These are phyloP conservation scores for Aphanoascus verrucosus DNA, from an alignment of 2,329 filamentous ascomycete genomes.

Conservation along the genomic window DNA sequence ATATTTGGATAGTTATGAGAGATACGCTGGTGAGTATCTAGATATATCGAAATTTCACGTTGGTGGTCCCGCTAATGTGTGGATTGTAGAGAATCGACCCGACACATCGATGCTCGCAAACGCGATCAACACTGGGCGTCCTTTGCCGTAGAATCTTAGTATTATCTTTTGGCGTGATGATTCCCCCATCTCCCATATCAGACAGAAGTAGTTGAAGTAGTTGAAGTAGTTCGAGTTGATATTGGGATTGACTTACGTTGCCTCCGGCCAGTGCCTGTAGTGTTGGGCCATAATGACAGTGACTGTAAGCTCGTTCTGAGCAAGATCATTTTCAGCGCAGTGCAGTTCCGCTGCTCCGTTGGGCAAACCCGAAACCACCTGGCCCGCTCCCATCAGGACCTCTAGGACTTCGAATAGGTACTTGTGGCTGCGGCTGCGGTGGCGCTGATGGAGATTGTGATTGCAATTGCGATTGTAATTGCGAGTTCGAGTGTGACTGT, in stretches of 20 bases:
- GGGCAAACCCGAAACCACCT: slow-evolving; percentile 66
- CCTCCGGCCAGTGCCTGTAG: background rate
- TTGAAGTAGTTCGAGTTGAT: background rate
- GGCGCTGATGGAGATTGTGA: slow-evolving; percentile 22
- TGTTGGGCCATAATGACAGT: background rate
- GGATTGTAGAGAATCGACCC: slow-evolving; percentile 45
- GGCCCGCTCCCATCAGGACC: slow-evolving; percentile 68
- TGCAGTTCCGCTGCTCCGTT: slow-evolving; percentile 40
- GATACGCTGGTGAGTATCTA: slow-evolving; percentile 45
- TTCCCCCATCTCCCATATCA: background rate
- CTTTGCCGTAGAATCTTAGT: slow-evolving; percentile 36
- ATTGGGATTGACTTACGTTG: background rate
- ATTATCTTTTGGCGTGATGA: background rate
- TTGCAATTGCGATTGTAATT: background rate
- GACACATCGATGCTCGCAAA: slow-evolving; percentile 49
- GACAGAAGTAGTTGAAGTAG: background rate
- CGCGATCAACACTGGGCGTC: slow-evolving; percentile 48
- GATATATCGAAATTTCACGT: background rate
- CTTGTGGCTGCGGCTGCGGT: slow-evolving; percentile 31
- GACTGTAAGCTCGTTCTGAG: background rate
- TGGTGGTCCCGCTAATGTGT: background rate
- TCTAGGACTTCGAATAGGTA: slow-evolving; percentile 61
- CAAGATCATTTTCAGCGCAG: slow-evolving; percentile 21
- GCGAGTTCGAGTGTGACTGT: too few relatives aligned
- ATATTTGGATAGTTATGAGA: slow-evolving; percentile 56